Conservation (phyloP, 768 basidiomycete species). For the Suillus placidus region DNA sequence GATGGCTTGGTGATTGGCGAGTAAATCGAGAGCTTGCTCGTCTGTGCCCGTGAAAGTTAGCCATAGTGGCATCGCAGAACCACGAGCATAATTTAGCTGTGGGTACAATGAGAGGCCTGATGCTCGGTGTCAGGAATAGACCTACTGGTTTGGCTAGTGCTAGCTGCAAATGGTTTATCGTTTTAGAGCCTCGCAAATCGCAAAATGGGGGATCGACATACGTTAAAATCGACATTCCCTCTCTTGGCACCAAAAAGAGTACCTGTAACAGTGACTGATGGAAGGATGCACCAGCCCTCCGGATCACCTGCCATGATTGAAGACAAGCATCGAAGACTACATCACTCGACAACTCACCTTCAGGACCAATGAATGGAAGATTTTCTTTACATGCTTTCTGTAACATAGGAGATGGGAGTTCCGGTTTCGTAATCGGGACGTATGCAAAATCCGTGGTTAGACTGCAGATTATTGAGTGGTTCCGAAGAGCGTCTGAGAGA, state of each 20-base stretch:
- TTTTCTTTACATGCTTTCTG: slow-evolving; percentile 40
- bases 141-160: slow-evolving; percentile 53
- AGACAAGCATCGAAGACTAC: background rate
- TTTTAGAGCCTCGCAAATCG: slow-evolving; percentile 2
- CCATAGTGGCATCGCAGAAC: slow-evolving; percentile 52
- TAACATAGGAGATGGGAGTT: slow-evolving; percentile 39
- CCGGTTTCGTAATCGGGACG: slow-evolving; percentile 36
- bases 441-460: slow-evolving; percentile 37
- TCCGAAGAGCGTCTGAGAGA: background rate
- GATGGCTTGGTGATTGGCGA: slow-evolving; percentile 44
- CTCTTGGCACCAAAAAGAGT: slow-evolving; percentile 36
- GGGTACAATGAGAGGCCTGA: background rate
- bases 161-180: slow-evolving; percentile 34
- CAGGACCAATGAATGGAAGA: slow-evolving; percentile 37
- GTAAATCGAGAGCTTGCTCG: slow-evolving; percentile 51
- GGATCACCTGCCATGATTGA: slow-evolving; percentile 33
- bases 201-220: slow-evolving; percentile 22
- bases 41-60: slow-evolving; percentile 50
- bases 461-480: slow-evolving; percentile 22
- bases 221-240: slow-evolving; percentile 35
- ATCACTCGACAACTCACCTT: slow-evolving; percentile 18
- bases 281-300: slow-evolving; percentile 41
- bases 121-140: background rate
- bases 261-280: slow-evolving; percentile 36
- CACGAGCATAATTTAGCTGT: slow-evolving; percentile 54